Conservation (phyloP, 225 moss, liverwort and hornwort species). For the Lunularia cruciata region DNA sequence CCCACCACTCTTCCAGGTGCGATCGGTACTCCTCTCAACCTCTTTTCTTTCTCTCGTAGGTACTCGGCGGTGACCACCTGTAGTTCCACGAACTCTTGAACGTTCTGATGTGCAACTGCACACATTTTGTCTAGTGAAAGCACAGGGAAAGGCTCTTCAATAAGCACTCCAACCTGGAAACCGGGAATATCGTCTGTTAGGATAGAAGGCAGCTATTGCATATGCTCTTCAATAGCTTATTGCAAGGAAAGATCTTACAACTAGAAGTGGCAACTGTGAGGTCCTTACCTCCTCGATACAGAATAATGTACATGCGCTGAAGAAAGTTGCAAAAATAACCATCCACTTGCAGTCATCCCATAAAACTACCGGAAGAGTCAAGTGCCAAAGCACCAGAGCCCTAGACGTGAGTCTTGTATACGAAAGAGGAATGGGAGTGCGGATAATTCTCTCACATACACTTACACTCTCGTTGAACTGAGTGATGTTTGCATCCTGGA, state of each 20-base stretch:
- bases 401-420: slow-evolving; percentile 93
- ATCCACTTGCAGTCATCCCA: slow-evolving; percentile 98
- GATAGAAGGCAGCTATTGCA: neutral
- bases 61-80: slow-evolving; percentile 24
- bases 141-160: slow-evolving; percentile 62
- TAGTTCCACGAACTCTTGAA: slow-evolving; percentile 38
- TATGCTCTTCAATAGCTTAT: too few species aligned
- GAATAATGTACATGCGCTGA: slow-evolving; percentile 44
- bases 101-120: slow-evolving; percentile 39
- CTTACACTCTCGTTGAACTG: slow-evolving; percentile 80
- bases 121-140: slow-evolving; percentile 51
- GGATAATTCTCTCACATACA: slow-evolving; percentile 78
- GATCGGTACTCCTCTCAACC: slow-evolving; percentile 1
- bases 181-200: neutral
- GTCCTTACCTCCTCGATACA: slow-evolving; percentile 64
- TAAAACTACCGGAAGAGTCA: slow-evolving; percentile 75
- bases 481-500: slow-evolving; percentile 77
- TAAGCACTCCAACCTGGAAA: slow-evolving; percentile 51
- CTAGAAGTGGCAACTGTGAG: too few species aligned
- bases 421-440: slow-evolving; percentile 88
- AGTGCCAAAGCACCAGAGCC: slow-evolving; percentile 83
- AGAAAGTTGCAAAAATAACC: slow-evolving; percentile 73
- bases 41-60: slow-evolving; percentile 35
- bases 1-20: slow-evolving; percentile 22
- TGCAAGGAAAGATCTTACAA: too few species aligned